phyloP scores from a whole-genome alignment of 2,329 filamentous ascomycete genomes.

The Colletotrichum tropicicola region DNA sequence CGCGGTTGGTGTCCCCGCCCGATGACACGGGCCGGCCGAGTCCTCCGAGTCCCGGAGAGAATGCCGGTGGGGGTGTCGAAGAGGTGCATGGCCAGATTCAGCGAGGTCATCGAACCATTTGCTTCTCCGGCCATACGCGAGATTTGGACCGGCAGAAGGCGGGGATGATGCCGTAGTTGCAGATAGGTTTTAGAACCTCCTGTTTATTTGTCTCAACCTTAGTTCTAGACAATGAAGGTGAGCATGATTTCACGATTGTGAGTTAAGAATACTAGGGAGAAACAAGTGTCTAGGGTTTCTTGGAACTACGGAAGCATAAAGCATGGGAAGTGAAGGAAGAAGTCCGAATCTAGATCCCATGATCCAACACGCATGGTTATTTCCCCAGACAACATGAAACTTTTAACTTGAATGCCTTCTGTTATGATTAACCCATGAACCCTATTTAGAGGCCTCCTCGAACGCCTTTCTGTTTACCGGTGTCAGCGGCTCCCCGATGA shows the following conservation, averaged over 20 bases:
- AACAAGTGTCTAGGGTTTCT: too few species aligned
- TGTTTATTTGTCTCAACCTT: too few species aligned
- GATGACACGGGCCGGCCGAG: background rate
- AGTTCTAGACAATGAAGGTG: too few species aligned
- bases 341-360: too few species aligned
- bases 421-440: background rate
- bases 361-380: too few species aligned
- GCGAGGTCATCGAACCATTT: background rate
- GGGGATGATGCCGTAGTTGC: background rate
- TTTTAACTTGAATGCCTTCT: too few species aligned
- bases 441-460: background rate
- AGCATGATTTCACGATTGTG: too few species aligned
- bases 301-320: too few species aligned
- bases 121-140: background rate
- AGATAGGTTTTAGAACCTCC: too few species aligned
- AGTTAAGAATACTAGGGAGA: too few species aligned
- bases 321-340: too few species aligned
- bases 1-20: background rate
- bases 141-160: background rate
- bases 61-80: background rate
- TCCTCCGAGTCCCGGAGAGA: background rate
- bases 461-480: constrained; percentile 30
- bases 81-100: background rate
- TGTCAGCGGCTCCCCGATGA: constrained; percentile 31
- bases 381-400: too few species aligned